Percentiles rank a stretch among this genome's conserved stretches.
Evolutionary conservation across 495 filamentous ascomycete species (phyloP).

Genomic region (Podospora fimiseda): DNA sequence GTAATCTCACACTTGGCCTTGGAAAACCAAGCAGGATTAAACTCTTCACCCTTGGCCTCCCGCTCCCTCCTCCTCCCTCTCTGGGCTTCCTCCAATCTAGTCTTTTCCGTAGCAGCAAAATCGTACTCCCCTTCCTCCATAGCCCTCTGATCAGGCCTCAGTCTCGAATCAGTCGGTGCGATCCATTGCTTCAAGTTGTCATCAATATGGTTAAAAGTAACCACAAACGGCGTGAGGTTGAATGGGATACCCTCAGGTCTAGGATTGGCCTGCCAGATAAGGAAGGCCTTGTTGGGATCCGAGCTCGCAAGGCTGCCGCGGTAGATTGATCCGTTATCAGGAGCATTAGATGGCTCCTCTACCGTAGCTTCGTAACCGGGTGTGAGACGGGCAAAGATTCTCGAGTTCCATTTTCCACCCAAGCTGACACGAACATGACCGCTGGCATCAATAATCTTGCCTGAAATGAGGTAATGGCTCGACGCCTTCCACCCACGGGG

Average conservation of each 20-base stretch:
- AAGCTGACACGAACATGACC: constrained; percentile 78
- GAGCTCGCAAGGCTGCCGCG: constrained; percentile 39
- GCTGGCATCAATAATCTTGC: constrained; percentile 69
- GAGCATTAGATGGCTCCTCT: constrained; percentile 56
- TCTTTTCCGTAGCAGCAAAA: constrained; percentile 87
- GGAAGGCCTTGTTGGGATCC: constrained; percentile 64
- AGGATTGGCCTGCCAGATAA: constrained; percentile 84
- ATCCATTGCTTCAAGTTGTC: constrained; percentile 65
- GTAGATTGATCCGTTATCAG: constrained; percentile 27
- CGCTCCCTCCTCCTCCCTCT: constrained; percentile 65
- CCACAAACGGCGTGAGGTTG: constrained; percentile 92
- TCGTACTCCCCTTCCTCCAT: constrained; percentile 98
- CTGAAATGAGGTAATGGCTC: constrained; percentile 78
- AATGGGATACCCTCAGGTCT: constrained; percentile 85
- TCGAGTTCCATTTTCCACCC: constrained; percentile 95
- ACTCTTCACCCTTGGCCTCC: constrained; percentile 73
- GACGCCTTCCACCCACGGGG: constrained; percentile 89
- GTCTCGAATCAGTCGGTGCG: constrained; percentile 84
- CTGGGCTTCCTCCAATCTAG: constrained; percentile 91
- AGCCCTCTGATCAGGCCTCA: constrained; percentile 91
- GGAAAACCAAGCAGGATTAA: constrained; percentile 77
- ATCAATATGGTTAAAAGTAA: constrained; percentile 85
- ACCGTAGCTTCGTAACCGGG: constrained; percentile 76
- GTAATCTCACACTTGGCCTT: constrained; percentile 67
- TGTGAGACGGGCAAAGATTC: constrained; percentile 87